Conservation (phyloP, 202 grass and related monocot genomes). For the Eragrostis tef region DNA sequence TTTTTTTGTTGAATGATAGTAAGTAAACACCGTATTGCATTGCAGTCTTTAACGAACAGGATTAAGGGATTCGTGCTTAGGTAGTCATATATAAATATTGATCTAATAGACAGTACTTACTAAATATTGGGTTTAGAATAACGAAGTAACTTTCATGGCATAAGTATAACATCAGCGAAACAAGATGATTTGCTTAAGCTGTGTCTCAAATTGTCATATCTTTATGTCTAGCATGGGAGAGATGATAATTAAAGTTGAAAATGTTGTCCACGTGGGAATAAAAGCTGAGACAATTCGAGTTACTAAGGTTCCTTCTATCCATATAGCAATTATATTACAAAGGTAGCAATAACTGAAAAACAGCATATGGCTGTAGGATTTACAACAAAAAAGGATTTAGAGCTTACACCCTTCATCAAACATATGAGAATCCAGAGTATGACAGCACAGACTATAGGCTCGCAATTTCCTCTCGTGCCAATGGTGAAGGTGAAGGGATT, state of each 20-base stretch:
- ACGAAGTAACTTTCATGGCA: background rate
- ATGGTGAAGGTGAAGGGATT: constrained; percentile 96
- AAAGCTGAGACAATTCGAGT: background rate
- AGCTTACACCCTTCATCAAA: constrained; percentile 96
- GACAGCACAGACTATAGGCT: constrained; percentile 74
- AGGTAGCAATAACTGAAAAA: constrained; percentile 35
- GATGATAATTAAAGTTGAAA: background rate
- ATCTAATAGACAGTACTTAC: background rate
- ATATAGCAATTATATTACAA: constrained; percentile 21
- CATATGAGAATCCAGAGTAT: constrained; percentile 90
- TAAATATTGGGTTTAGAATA: constrained; percentile 11
- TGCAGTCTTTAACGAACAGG: background rate
- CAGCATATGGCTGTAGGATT: no score
- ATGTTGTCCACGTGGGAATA: background rate
- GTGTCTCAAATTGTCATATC: background rate
- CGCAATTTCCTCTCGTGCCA: constrained; percentile 93
- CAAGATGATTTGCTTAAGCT: background rate
- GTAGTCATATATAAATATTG: background rate
- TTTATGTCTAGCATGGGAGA: background rate
- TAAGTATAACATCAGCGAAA: constrained; percentile 4
- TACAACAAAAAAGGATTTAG: constrained; percentile 49
- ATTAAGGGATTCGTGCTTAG: background rate
- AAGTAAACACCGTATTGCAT: constrained; percentile 20
- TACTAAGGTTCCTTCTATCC: background rate
- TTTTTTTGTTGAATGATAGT: background rate